These are phyloP conservation scores for Colletotrichum aenigma DNA, from an alignment of 2,329 filamentous ascomycete species.

Conservation along the genomic window DNA sequence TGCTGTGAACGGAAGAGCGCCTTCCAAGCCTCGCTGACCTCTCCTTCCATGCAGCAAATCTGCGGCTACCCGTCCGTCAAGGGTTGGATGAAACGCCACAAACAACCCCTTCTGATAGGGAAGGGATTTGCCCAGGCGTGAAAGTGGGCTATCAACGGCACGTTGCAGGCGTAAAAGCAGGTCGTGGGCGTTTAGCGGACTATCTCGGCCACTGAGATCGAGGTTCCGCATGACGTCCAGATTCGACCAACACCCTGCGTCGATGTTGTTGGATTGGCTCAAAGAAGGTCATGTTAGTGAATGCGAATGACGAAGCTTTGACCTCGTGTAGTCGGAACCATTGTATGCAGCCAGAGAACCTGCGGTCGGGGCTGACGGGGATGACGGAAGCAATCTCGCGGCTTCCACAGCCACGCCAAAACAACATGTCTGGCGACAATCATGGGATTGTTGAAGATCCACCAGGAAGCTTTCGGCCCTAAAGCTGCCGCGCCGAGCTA, in stretches of 20 bases:
- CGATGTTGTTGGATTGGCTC: constrained; percentile 18
- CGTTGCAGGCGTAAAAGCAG: constrained; percentile 40
- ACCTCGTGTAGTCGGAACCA: constrained; percentile 3
- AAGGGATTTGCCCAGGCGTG: constrained; percentile 38
- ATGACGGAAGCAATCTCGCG: constrained; percentile 9
- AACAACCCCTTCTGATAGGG: constrained; percentile 45
- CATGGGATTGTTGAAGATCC: constrained; percentile 5
- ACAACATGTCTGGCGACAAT: constrained; percentile 7
- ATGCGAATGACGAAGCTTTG: not conserved
- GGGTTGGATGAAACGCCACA: constrained; percentile 52
- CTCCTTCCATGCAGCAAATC: constrained; percentile 46
- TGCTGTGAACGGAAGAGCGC: constrained; percentile 1
- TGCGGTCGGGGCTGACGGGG: constrained; percentile 4
- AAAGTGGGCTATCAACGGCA: constrained; percentile 40
- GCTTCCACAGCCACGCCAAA: not conserved
- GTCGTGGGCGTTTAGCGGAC: constrained; percentile 35
- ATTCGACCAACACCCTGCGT: constrained; percentile 24
- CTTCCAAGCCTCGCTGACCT: constrained; percentile 29
- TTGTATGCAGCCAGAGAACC: constrained; percentile 17
- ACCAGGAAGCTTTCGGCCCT: constrained; percentile 15
- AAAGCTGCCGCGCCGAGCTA: not conserved
- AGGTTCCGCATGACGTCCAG: constrained; percentile 26
- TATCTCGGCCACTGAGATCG: constrained; percentile 35
- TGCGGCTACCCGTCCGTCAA: constrained; percentile 54
- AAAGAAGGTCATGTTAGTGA: not conserved